Conservation (phyloP, 805 yeast species). For the Torulaspora franciscae region DNA sequence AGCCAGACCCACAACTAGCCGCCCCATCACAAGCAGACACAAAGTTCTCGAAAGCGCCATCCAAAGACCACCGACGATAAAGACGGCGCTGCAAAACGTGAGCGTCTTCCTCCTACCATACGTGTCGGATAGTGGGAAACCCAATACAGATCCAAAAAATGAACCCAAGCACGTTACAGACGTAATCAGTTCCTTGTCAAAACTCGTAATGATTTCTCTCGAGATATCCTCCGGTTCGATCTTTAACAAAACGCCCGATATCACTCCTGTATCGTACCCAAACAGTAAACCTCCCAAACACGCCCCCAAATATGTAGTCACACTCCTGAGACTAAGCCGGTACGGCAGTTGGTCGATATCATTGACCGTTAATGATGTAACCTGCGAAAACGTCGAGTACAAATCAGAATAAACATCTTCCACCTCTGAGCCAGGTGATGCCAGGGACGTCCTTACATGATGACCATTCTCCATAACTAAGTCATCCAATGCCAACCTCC, state of each 20-base stretch:
- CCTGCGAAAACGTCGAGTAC: conserved; percentile 29
- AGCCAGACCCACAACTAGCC: conserved; percentile 64
- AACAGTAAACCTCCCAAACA: conserved; percentile 59
- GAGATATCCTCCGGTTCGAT: conserved; percentile 39
- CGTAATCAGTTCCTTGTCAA: conserved; percentile 40
- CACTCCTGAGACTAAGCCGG: conserved; percentile 20
- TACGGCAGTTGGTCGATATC: conserved; percentile 32
- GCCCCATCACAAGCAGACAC: conserved; percentile 45
- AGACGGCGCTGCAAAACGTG: conserved; percentile 42
- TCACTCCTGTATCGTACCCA: conserved; percentile 63
- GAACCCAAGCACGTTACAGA: conserved; percentile 52
- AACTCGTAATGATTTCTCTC: conserved; percentile 33
- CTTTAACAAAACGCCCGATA: conserved; percentile 53
- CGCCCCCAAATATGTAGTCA: conserved; percentile 28
- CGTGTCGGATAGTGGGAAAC: conserved; percentile 48
- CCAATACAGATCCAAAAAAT: conserved; percentile 46
- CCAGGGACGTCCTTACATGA: conserved; percentile 1
- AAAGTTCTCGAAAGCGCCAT: conserved; percentile 42
- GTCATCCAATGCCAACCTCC: not conserved
- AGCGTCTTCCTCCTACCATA: conserved; percentile 41
- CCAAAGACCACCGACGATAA: conserved; percentile 47
- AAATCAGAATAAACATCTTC: conserved; percentile 32
- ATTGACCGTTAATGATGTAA: conserved; percentile 26
- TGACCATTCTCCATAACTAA: not conserved
- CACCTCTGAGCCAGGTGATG: conserved; percentile 7